Percentiles rank a stretch among this genome's conserved stretches.
phyloP scores from a whole-genome alignment of 23 red algal genomes.

The Gracilaria domingensis region DNA sequence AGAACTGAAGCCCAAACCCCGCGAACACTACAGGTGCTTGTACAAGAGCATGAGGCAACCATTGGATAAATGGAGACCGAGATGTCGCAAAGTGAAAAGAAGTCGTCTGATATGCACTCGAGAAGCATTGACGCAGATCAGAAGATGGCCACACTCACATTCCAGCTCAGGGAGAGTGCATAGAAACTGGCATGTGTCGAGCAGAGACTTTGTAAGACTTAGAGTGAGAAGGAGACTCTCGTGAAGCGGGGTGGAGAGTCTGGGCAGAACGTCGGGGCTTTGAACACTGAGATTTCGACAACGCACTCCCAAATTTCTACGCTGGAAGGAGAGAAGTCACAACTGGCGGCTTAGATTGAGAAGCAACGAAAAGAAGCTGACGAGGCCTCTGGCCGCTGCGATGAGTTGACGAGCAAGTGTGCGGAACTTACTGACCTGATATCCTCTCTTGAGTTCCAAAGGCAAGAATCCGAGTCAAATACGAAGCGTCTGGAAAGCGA shows the following conservation, averaged over 20 bases:
- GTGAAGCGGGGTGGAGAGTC: not conserved
- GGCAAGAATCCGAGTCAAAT: not conserved
- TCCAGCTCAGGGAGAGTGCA: slow-evolving; percentile 20
- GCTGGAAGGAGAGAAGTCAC: not conserved
- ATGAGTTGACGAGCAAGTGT: slow-evolving; percentile 19
- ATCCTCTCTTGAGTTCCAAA: slow-evolving; percentile 14
- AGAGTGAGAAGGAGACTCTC: not conserved
- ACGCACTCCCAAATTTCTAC: not conserved
- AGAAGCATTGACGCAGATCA: slow-evolving; percentile 35
- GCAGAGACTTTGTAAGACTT: not conserved
- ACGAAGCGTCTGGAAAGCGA: slow-evolving; percentile 1
- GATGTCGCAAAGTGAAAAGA: slow-evolving; percentile 12
- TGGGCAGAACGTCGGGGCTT: not conserved
- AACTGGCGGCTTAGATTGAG: not conserved
- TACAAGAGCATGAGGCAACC: slow-evolving; percentile 1
- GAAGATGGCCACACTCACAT: slow-evolving; percentile 12
- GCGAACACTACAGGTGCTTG: not conserved
- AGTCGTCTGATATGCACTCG: slow-evolving; percentile 30
- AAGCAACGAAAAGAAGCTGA: not conserved
- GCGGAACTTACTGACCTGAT: slow-evolving; percentile 15
- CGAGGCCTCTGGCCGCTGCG: not conserved
- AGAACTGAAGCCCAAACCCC: slow-evolving; percentile 8
- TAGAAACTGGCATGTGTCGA: not conserved
- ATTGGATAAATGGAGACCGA: slow-evolving; percentile 19
- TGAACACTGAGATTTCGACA: not conserved